Percentiles rank a stretch among this genome's conserved stretches.
phyloP scores from a whole-genome alignment of 2,329 filamentous ascomycete species.

The Penicillium freii region DNA sequence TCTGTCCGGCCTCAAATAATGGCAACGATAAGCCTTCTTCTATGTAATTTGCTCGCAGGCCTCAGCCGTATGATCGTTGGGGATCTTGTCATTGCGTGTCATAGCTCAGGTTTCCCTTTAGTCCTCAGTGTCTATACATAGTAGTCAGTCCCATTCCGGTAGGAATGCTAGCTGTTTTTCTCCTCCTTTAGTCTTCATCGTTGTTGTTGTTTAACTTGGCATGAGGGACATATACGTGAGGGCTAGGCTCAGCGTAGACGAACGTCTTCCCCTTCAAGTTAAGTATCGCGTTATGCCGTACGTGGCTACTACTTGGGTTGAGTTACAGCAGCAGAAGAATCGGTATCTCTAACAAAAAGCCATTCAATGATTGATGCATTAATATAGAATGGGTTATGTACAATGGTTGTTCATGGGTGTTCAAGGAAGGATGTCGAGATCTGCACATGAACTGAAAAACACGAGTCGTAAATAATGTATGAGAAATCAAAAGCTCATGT shows the following conservation, averaged over 20 bases:
- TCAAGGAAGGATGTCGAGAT: background rate
- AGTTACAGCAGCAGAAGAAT: background rate
- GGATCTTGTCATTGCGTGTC: background rate
- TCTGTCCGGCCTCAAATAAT: conserved; percentile 12
- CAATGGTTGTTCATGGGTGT: background rate
- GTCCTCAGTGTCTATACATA: background rate
- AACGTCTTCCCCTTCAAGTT: background rate
- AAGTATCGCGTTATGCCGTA: background rate
- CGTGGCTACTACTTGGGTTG: background rate
- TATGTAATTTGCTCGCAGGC: background rate
- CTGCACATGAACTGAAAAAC: background rate
- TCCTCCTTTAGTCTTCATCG: background rate
- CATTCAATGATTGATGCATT: background rate
- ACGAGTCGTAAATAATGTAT: background rate
- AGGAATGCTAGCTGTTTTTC: background rate
- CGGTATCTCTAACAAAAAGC: background rate
- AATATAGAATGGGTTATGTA: conserved; percentile 1
- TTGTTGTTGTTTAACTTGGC: background rate
- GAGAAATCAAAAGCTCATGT: background rate
- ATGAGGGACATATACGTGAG: too few species aligned
- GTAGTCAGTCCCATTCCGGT: background rate
- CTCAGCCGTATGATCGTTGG: background rate
- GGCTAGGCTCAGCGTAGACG: background rate
- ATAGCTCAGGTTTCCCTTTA: background rate
- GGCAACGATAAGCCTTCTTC: background rate